Evolutionary conservation across 306 rosid genomes (phyloP).

Genomic region (Crotalaria pallida): DNA sequence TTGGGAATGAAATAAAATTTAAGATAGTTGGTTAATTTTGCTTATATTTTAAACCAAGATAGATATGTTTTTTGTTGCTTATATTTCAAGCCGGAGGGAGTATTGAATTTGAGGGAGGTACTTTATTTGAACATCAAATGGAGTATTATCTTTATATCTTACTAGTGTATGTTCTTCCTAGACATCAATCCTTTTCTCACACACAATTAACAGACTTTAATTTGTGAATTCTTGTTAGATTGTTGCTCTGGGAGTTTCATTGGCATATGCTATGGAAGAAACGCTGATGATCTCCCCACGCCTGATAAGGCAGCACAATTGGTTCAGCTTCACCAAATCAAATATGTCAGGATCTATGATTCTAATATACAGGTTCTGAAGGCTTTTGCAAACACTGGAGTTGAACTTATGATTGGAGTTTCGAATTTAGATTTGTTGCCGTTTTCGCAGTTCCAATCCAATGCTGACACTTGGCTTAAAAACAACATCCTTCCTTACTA

Average conservation of each 20-base stretch:
- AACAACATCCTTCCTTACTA: constrained; percentile 87
- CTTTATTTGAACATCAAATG: background rate
- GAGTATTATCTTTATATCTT: background rate
- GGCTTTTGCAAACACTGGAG: constrained; percentile 88
- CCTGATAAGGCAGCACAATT: constrained; percentile 89
- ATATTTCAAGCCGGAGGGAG: no score
- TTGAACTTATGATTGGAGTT: constrained; percentile 89
- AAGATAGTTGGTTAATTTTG: no score
- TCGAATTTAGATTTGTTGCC: constrained; percentile 75
- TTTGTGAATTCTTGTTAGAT: constrained; percentile 30
- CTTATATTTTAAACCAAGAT: no score
- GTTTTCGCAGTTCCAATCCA: constrained; percentile 87
- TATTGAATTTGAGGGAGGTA: no score
- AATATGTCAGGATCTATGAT: constrained; percentile 79
- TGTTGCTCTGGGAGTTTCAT: constrained; percentile 69
- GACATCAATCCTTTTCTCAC: background rate
- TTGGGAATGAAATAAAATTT: no score
- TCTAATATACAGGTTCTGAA: constrained; percentile 79
- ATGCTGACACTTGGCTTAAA: constrained; percentile 82
- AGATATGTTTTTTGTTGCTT: no score
- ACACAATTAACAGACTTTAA: no score
- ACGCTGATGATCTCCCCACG: constrained; percentile 94
- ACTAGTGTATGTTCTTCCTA: background rate
- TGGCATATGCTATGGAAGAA: constrained; percentile 96
- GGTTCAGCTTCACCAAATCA: constrained; percentile 78